phyloP scores from a whole-genome alignment of 257 asterid genomes.

The Echium plantagineum region DNA sequence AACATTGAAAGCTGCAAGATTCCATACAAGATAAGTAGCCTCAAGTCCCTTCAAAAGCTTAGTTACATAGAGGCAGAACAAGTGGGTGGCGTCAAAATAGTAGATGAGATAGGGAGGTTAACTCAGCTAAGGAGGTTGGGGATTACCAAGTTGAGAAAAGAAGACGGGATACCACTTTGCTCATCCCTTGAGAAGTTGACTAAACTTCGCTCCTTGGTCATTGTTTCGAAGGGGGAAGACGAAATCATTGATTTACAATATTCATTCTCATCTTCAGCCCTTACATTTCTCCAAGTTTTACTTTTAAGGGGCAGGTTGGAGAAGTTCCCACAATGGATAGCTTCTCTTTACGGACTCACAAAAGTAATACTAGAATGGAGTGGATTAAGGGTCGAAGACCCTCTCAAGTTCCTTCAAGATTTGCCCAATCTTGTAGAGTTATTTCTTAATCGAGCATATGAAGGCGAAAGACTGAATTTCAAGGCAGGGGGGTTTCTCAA shows the following conservation, averaged over 20 bases:
- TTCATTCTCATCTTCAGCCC: conserved; percentile 4
- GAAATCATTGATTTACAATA: conserved; percentile 14
- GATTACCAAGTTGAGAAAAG: conserved; percentile 16
- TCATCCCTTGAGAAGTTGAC: conserved; percentile 17
- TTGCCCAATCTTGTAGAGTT: background rate
- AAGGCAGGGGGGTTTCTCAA: background rate
- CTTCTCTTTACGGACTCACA: conserved; percentile 12
- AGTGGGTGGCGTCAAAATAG: conserved; percentile 5
- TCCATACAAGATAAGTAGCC: conserved; percentile 7
- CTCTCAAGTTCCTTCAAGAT: conserved; percentile 11
- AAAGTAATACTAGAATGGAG: conserved; percentile 7
- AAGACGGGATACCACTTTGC: conserved; percentile 18
- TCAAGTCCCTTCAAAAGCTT: conserved; percentile 9
- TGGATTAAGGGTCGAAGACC: conserved; percentile 13
- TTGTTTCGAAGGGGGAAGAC: background rate
- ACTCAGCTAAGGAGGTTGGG: conserved; percentile 13
- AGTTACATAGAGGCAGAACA: conserved; percentile 4
- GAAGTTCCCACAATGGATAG: conserved; percentile 20
- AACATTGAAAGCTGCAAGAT: background rate
- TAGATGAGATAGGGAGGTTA: conserved; percentile 17
- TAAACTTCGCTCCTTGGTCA: conserved; percentile 9
- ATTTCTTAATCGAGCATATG: background rate
- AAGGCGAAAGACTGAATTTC: background rate
- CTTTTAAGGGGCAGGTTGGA: conserved; percentile 10
- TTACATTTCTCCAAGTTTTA: conserved; percentile 10